These are phyloP conservation scores for Saccharum officinarum DNA, from an alignment of 176 grass and related monocot genomes.

Conservation along the genomic window DNA sequence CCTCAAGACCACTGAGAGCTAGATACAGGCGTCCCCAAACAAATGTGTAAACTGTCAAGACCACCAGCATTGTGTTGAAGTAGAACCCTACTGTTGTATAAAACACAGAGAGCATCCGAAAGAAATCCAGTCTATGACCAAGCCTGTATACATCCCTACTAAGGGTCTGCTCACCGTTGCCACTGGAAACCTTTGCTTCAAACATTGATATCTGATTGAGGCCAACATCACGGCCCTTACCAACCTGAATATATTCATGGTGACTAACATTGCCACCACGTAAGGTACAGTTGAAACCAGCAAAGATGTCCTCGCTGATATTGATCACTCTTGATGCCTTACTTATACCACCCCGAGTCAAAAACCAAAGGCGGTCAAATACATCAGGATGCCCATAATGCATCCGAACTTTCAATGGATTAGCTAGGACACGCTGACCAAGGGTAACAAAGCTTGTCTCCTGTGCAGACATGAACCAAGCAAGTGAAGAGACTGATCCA, in stretches of 20 bases:
- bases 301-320: conserved; percentile 98
- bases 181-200: conserved; percentile 97
- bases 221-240: conserved; percentile 95
- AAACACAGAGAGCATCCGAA: conserved; percentile 89
- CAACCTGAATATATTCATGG: conserved; percentile 98
- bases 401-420: conserved; percentile 93
- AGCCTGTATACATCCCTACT: conserved; percentile 95
- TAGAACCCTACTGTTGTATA: conserved; percentile 98
- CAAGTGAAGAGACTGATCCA: conserved; percentile 96
- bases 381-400: conserved; percentile 99
- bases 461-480: conserved; percentile 99
- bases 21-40: conserved; percentile 96
- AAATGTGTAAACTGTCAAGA: conserved; percentile 93
- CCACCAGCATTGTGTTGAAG: conserved; percentile 97
- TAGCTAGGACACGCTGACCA: conserved; percentile 92
- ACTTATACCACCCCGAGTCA: conserved; percentile 87
- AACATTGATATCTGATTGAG: conserved; percentile 99
- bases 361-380: conserved; percentile 96
- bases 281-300: conserved; percentile 97
- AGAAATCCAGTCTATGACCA: conserved; percentile 96
- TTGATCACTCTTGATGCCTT: conserved; percentile 98
- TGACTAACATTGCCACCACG: conserved; percentile 94
- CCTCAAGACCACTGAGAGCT: conserved; percentile 87
- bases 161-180: conserved; percentile 95
- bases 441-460: conserved; percentile 98